Base-by-base conservation (phyloP, 164 flowering plant genomes). In the Dillenia turbinata region DNA sequence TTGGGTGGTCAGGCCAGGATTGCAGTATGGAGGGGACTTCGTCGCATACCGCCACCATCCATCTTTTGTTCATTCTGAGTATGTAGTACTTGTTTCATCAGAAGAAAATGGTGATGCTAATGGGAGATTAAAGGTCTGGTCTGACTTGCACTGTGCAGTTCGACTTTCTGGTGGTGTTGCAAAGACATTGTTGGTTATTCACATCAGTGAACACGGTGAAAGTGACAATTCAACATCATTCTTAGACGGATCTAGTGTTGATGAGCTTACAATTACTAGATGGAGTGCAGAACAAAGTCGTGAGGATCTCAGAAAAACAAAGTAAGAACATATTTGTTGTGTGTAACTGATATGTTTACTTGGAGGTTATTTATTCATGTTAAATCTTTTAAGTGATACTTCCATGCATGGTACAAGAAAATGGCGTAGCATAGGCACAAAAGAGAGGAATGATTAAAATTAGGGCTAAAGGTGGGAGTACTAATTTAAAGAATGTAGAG, bases 1-100 rank as follows among this genome's bases (percentile, higher is more conserved):
- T 69, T 92, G 96, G 96, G 85, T 88, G 5, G 91, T 92, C 58
- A 78, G 85, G 26, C 62, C 88, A 5, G 98, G 96, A 47, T 73
- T 77, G 13, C 84, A 81, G 53, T 86, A 84, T 66, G 98, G 96
- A 56, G 90, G 79, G 22, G 96, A 90, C 59, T 92, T 77, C 71
- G 93, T 90, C 46, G 88, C 87, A 9, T 88, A 85, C 56, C 76
- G 84, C 10, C 94, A 86, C 64, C 94, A 86, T 69, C 96, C 89
- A 1, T 66, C 83, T 52, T 61, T 87, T 44, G 89, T 92, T 22
- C 97, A 92, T 73, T 79, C 94, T 53, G 94, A 88, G 46, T 88
- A 78, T 73, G 88, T 88, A 5, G 90, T 82, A 46, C 66, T 88
- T 56, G 85, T 85, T 47, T 58, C 75, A 12, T 73, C 77, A 8